Evolutionary conservation across 331 rosid genomes (phyloP).

Genomic region (Ulmus americana): DNA sequence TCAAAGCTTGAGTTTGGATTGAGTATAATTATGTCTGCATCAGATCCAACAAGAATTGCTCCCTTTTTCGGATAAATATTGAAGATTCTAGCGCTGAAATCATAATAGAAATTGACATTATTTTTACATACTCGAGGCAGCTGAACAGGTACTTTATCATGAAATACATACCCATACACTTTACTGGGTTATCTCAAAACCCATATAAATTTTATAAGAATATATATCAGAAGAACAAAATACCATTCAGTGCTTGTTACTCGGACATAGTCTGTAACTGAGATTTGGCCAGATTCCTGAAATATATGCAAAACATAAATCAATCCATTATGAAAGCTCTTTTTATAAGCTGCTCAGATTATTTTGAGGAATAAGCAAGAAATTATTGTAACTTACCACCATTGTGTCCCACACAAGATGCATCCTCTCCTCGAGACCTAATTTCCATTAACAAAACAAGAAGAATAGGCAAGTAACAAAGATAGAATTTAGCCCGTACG

Average conservation of each 20-base stretch:
- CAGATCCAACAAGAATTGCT: constrained; percentile 78
- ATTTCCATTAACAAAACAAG: constrained; percentile 23
- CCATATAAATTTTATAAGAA: background rate
- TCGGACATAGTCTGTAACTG: constrained; percentile 72
- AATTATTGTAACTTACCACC: constrained; percentile 66
- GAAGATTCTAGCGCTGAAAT: constrained; percentile 71
- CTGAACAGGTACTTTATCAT: constrained; percentile 4
- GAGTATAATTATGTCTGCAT: constrained; percentile 89
- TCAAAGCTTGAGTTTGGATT: constrained; percentile 82
- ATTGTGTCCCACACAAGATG: constrained; percentile 70
- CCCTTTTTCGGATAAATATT: constrained; percentile 83
- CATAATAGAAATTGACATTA: constrained; percentile 15
- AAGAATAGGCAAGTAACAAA: constrained; percentile 14
- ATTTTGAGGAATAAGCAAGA: constrained; percentile 19
- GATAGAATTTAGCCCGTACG: constrained; percentile 16
- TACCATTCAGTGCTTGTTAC: constrained; percentile 88
- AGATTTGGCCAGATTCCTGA: constrained; percentile 90
- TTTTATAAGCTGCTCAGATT: constrained; percentile 14
- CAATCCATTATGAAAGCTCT: constrained; percentile 6
- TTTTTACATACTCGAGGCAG: constrained; percentile 14
- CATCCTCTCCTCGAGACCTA: constrained; percentile 96
- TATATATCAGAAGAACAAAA: constrained; percentile 8
- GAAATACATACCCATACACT: background rate
- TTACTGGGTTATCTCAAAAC: constrained; percentile 12
- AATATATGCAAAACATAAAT: constrained; percentile 4